A percentile compares a stretch with the other conserved stretches of the same genome.
These are phyloP conservation scores for Wickerhamia fluorescens DNA, from an alignment of 805 yeast genomes.

Conservation along the genomic window DNA sequence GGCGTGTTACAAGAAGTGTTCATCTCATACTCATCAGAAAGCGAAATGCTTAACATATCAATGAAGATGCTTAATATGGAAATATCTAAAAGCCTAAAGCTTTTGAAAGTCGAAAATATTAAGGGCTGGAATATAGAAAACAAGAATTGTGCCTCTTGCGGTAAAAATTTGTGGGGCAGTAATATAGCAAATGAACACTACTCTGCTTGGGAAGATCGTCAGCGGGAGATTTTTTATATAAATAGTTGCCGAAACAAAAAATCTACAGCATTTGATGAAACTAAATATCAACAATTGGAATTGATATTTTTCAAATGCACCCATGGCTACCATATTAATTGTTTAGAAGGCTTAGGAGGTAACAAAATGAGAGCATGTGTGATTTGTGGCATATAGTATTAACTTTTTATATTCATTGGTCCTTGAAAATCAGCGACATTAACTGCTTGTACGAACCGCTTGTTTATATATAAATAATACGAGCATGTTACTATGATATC, in stretches of 20 bases:
- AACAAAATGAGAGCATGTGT: conserved; percentile 14
- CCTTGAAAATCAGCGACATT: too few species aligned
- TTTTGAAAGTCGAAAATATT: conserved; percentile 33
- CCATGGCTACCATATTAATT: conserved; percentile 57
- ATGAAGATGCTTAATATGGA: conserved; percentile 51
- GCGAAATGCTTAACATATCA: conserved; percentile 44
- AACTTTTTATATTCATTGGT: too few species aligned
- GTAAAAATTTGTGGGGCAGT: conserved; percentile 64
- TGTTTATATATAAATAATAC: too few species aligned
- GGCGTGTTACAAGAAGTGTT: conserved; percentile 57
- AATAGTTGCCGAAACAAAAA: too few species aligned
- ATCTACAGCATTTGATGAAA: too few species aligned
- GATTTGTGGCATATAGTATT: too few species aligned
- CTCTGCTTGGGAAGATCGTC: conserved; percentile 50
- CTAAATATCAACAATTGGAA: conserved; percentile 20
- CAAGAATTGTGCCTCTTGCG: conserved; percentile 69
- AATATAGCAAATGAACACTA: conserved; percentile 41
- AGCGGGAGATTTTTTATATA: conserved; percentile 7
- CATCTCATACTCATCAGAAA: conserved; percentile 58
- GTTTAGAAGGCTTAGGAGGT: conserved; percentile 41
- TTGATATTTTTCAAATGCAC: conserved; percentile 55
- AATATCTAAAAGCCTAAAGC: conserved; percentile 40
- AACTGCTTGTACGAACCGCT: too few species aligned
- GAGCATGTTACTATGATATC: too few species aligned
- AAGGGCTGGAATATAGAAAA: conserved; percentile 55